A percentile compares a stretch with the other conserved stretches of the same genome.
phyloP scores from a whole-genome alignment of 331 rosid species.

The Acacia concinna region DNA sequence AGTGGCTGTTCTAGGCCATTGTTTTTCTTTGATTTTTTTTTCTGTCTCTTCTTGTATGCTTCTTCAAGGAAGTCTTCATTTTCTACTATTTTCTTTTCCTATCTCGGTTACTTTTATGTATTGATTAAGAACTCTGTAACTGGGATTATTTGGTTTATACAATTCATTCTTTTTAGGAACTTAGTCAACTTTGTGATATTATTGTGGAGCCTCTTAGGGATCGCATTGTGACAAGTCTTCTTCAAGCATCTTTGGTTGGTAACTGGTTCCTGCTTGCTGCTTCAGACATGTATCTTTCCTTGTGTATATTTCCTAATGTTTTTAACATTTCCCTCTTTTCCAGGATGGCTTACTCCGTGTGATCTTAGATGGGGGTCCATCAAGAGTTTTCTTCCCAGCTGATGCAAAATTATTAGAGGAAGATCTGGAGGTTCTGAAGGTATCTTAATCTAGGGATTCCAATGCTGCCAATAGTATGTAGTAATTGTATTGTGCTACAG shows the following conservation, averaged over 20 bases:
- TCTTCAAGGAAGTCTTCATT: background rate
- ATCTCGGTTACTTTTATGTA: background rate
- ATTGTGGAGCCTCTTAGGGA: slow-evolving; percentile 93
- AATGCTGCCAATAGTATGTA: slow-evolving; percentile 13
- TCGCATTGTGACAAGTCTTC: slow-evolving; percentile 94
- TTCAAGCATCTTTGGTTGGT: slow-evolving; percentile 92
- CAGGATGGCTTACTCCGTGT: slow-evolving; percentile 97
- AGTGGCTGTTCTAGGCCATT: background rate
- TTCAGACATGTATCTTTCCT: slow-evolving; percentile 23
- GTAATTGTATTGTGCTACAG: slow-evolving; percentile 23
- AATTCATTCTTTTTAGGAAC: slow-evolving; percentile 58
- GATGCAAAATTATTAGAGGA: slow-evolving; percentile 90
- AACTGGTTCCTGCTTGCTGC: slow-evolving; percentile 25
- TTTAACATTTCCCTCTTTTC: slow-evolving; percentile 30
- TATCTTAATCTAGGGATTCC: slow-evolving; percentile 33
- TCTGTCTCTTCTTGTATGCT: background rate
- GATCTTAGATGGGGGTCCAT: slow-evolving; percentile 86
- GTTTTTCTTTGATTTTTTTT: background rate
- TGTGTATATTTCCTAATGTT: slow-evolving; percentile 19
- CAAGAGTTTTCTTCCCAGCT: slow-evolving; percentile 57
- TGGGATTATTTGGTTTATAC: slow-evolving; percentile 24
- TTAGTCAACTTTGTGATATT: slow-evolving; percentile 71
- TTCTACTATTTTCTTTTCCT: background rate
- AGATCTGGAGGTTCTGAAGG: slow-evolving; percentile 92
- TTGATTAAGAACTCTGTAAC: slow-evolving; percentile 20